Conservation (phyloP, 306 rosid species). For the Pterocarpus macrocarpus region DNA sequence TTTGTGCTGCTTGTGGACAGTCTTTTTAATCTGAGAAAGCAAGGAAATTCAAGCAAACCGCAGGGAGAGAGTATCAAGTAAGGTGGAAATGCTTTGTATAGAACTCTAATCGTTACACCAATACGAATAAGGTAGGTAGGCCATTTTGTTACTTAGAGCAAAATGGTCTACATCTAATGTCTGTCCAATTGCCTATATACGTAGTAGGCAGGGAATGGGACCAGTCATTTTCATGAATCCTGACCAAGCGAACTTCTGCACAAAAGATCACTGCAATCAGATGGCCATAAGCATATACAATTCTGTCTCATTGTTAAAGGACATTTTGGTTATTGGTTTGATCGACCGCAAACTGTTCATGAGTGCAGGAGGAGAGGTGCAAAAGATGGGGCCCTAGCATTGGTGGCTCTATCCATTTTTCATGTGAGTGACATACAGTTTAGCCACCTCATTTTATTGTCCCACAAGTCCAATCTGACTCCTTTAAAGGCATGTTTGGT, state of each 20-base stretch:
- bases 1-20: constrained; percentile 48
- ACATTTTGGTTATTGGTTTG: constrained; percentile 60
- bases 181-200: constrained; percentile 45
- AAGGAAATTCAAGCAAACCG: constrained; percentile 28
- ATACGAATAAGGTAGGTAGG: constrained; percentile 47
- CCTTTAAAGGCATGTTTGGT: too few relatives aligned
- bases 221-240: constrained; percentile 56
- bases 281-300: constrained; percentile 62
- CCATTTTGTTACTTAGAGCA: constrained; percentile 48
- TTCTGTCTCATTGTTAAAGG: constrained; percentile 68
- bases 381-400: constrained; percentile 55
- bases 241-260: constrained; percentile 58
- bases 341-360: constrained; percentile 55
- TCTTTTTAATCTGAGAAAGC: constrained; percentile 48
- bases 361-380: constrained; percentile 38
- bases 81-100: too few relatives aligned
- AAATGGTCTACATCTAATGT: constrained; percentile 55
- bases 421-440: constrained; percentile 52
- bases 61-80: constrained; percentile 18
- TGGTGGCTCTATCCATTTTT: constrained; percentile 49
- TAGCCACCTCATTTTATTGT: constrained; percentile 69
- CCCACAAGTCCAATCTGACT: constrained; percentile 46
- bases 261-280: constrained; percentile 62
- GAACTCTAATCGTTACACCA: too few relatives aligned
- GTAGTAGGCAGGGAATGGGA: constrained; percentile 53